phyloP scores from a whole-genome alignment of 768 basidiomycete genomes.

The Amanita muscaria region DNA sequence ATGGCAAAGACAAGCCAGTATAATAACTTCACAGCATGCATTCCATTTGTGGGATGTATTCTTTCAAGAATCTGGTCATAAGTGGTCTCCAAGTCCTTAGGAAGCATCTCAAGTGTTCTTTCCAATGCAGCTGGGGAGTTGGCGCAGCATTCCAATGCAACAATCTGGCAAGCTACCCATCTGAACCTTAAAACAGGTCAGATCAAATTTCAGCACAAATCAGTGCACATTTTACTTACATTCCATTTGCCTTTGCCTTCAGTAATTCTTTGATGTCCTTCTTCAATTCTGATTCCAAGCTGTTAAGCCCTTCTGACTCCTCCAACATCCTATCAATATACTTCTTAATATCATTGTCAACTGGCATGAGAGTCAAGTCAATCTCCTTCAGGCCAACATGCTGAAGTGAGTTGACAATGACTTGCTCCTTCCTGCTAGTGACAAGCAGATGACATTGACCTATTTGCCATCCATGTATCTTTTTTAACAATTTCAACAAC shows the following conservation, averaged over 20 bases:
- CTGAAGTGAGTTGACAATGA: not conserved
- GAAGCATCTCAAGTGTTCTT: not conserved
- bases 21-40: not conserved
- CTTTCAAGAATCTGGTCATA: slow-evolving; percentile 5
- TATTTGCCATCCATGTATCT: not conserved
- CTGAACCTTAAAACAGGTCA: too few relatives aligned
- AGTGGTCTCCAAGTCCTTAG: not conserved
- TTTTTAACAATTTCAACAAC: not conserved
- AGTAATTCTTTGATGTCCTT: not conserved
- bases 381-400: not conserved
- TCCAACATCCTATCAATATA: not conserved
- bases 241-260: not conserved
- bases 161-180: not conserved
- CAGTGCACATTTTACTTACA: too few relatives aligned
- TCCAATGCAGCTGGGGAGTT: not conserved
- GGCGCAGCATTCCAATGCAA: not conserved
- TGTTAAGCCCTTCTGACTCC: not conserved
- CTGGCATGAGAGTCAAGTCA: not conserved
- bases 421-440: not conserved
- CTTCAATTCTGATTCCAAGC: not conserved
- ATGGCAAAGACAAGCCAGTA: not conserved
- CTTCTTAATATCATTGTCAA: not conserved
- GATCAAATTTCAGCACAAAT: too few relatives aligned
- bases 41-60: not conserved
- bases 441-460: not conserved